Evolutionary conservation across 2,329 filamentous ascomycete species (phyloP), one percentile per base, ranked within the genome.

Genomic region (Pseudogymnoascus sp.): DNA sequence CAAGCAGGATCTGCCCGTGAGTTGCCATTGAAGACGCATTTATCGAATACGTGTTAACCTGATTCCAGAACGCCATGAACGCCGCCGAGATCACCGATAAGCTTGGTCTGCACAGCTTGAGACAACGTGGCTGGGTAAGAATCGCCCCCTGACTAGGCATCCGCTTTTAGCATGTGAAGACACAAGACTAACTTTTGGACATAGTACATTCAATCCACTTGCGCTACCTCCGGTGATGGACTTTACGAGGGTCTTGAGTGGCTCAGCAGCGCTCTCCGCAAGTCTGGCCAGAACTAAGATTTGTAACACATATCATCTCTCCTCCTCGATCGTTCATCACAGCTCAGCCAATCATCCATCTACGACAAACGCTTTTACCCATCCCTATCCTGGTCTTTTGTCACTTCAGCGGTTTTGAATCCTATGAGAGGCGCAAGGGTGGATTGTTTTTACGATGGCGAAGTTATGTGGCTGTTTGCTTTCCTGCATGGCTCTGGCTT

Each of bases 81-180:
- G 93, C 94, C 73, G 93, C 94, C 74, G 94, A 99, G 83, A 97
- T 99, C 78, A 99, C 94, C 78, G 93, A 99, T 82, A 97, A 97
- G 87, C 91, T 99, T 78, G 94, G 94, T 75, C 91, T 99, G 73
- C 93, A 97, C 87, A 95, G 90, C 81, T 84, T 99, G 85, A 91
- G 91, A 85, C 91, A 96, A 83, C 92, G 94, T 78, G 89, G 91
- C 73, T 99, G 94, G 94, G 94, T 99, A 92, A 32, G 47, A 54
- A 20, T 30, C 47, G n/a, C n/a, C 47, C 28, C 47, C 47, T 54
- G 91, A 81, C 66, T 47, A 64, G 39, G 25, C 61, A 59, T 34
- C 32, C 20, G 16, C 18, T 28, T 60, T 32, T 63, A 9, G 47
- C 20, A 59, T 61, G 6, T 57, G 35, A 20, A n/a, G 43, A 47